Evolutionary conservation across 768 basidiomycete species (phyloP), one percentile per base, ranked within the genome.

Genomic region (Suillus cothurnatus): DNA sequence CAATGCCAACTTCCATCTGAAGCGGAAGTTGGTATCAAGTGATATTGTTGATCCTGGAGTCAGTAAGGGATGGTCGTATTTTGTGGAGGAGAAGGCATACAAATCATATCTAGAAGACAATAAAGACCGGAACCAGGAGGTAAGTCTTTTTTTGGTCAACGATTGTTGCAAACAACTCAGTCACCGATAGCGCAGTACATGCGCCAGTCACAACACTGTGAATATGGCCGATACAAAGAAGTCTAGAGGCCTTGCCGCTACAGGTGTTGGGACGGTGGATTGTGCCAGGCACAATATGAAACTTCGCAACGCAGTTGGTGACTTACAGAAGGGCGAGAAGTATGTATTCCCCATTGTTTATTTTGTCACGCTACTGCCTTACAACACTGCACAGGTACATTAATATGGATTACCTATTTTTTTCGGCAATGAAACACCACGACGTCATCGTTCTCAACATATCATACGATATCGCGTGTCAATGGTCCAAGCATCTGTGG

Each of bases 361-460:
- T n/a, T n/a, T n/a, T n/a, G n/a, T n/a, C n/a, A n/a, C n/a, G n/a
- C n/a, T n/a, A n/a, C n/a, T n/a, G n/a, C n/a, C n/a, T n/a, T n/a
- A n/a, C n/a, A n/a, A n/a, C n/a, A n/a, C n/a, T n/a, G n/a, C n/a
- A n/a, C n/a, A n/a, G n/a, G n/a, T 53, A 59, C 41, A 19, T 50
- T 4, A 80, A 79, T 64, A 80, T 79, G 70, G 78, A 80, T 50
- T 80, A 72, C 56, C 65, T 79, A 5, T 73, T 80, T 55, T 72
- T 69, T 6, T 72, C 66, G 2, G 36, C 47, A 4, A 39, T 64
- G 6, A 59, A 43, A 0, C 21, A 32, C 50, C 52, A 47, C 4
- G 11, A n/a, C 0, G n/a, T 47, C 11, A 11, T 23, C 12, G n/a
- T 47, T 23, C 45, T 47, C 45, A 47, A 47, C 12, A 38, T 72